phyloP scores from a whole-genome alignment of 2,329 filamentous ascomycete species.

The Hirsutella rhossiliensis region DNA sequence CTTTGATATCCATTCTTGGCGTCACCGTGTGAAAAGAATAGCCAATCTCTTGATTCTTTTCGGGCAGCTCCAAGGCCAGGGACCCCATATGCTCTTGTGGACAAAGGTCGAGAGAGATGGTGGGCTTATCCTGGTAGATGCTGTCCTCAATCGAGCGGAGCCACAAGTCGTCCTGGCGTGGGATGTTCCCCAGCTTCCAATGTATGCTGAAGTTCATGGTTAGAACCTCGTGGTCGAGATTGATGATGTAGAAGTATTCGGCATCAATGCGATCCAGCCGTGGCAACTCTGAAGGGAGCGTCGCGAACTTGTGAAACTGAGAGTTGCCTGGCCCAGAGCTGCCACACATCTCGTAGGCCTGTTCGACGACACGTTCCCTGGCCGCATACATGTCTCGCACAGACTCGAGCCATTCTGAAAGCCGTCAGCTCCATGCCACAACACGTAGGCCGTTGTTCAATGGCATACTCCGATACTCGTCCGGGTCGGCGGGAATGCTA shows the following conservation, averaged over 20 bases:
- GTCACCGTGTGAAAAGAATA: not conserved
- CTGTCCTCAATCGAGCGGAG: constrained; percentile 2
- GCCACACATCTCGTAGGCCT: constrained; percentile 2
- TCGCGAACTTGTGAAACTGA: not conserved
- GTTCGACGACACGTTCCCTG: constrained; percentile 2
- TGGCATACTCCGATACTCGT: constrained; percentile 3
- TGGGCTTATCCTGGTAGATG: constrained; percentile 3
- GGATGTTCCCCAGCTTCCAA: constrained; percentile 8
- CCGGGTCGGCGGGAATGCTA: constrained; percentile 1
- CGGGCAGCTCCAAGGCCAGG: constrained; percentile 5
- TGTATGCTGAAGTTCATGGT: constrained; percentile 8
- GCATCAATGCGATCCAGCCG: constrained; percentile 2
- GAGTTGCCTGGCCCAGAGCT: not conserved
- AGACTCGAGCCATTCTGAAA: constrained; percentile 4
- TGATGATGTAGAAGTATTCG: constrained; percentile 6
- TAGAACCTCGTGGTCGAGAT: constrained; percentile 9
- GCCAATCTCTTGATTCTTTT: not conserved
- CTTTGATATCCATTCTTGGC: not conserved
- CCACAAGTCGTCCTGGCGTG: constrained; percentile 6
- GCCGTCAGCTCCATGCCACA: not conserved
- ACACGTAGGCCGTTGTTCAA: not conserved
- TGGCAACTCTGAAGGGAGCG: constrained; percentile 4
- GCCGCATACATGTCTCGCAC: constrained; percentile 2
- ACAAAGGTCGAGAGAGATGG: constrained; percentile 5
- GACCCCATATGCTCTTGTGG: constrained; percentile 6